A percentile compares a stretch with the other conserved stretches of the same genome.
phyloP scores from a whole-genome alignment of 345 rosid genomes.

The Gossypium herbaceum region DNA sequence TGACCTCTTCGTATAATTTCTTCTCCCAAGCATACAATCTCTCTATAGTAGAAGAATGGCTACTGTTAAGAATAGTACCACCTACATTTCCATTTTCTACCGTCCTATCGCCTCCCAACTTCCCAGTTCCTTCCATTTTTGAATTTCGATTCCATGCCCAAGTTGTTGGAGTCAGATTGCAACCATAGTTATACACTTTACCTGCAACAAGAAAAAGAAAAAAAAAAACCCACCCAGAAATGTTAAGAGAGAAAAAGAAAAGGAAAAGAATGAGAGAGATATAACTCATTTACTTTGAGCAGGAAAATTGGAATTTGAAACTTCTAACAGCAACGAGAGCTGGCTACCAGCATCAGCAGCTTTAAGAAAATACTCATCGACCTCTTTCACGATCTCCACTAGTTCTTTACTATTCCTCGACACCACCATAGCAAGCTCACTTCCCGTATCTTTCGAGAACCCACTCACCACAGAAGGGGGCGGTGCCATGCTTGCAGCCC shows the following conservation, averaged over 20 bases:
- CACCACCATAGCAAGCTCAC: conserved; percentile 78
- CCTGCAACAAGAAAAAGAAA: conserved; percentile 30
- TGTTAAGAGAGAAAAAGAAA: neutral
- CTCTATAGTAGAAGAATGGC: conserved; percentile 87
- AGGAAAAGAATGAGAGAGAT: neutral
- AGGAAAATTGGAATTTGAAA: conserved; percentile 45
- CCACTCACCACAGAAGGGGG: conserved; percentile 59
- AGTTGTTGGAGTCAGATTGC: conserved; percentile 53
- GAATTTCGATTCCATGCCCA: conserved; percentile 74
- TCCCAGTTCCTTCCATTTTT: conserved; percentile 44
- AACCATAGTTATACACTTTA: conserved; percentile 57
- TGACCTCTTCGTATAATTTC: conserved; percentile 82
- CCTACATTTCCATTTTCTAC: conserved; percentile 12
- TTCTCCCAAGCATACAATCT: conserved; percentile 96
- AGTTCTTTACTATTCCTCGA: conserved; percentile 81
- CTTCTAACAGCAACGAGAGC: conserved; percentile 65
- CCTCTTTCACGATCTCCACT: conserved; percentile 78
- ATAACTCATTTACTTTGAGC: conserved; percentile 56
- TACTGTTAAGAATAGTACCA: conserved; percentile 8
- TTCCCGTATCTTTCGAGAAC: conserved; percentile 64
- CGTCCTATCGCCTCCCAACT: conserved; percentile 27
- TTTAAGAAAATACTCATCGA: conserved; percentile 81
- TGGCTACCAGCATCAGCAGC: conserved; percentile 75
- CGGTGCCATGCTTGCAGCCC: conserved; percentile 40
- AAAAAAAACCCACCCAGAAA: neutral